Percentiles rank a stretch among this genome's conserved stretches.
phyloP scores from a whole-genome alignment of 2,329 filamentous ascomycete genomes.

The Botrytis elliptica region DNA sequence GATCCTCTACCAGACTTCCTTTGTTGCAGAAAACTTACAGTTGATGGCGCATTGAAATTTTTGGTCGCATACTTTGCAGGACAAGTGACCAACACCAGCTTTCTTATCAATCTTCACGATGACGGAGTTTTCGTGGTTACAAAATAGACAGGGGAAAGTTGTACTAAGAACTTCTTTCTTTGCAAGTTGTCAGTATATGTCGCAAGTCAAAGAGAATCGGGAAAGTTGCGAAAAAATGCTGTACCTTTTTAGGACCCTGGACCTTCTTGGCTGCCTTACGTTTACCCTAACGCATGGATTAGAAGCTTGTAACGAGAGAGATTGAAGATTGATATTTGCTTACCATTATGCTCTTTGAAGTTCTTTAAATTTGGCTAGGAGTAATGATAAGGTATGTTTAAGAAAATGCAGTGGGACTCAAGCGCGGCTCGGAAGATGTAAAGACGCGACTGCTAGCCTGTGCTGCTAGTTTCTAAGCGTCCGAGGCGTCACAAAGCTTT shows the following conservation, averaged over 20 bases:
- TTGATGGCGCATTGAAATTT: constrained; percentile 91
- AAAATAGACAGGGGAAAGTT: constrained; percentile 95
- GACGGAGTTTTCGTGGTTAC: constrained; percentile 94
- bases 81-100: constrained; percentile 75
- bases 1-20: not conserved
- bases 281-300: constrained; percentile 66
- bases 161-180: constrained; percentile 72
- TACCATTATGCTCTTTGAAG: constrained; percentile 9
- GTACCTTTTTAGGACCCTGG: constrained; percentile 77
- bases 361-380: not conserved
- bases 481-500: not conserved
- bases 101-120: constrained; percentile 94
- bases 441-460: constrained; percentile 7
- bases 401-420: constrained; percentile 16
- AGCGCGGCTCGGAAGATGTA: constrained; percentile 12
- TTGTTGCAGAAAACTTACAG: constrained; percentile 52
- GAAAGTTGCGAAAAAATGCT: not conserved
- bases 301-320: not conserved
- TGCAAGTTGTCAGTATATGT: constrained; percentile 9
- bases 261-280: constrained; percentile 86
- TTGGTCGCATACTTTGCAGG: constrained; percentile 92
- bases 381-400: constrained; percentile 16
- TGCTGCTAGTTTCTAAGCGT: not conserved
- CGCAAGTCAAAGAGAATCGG: constrained; percentile 4
- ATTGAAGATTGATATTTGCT: not conserved